These are phyloP conservation scores for Verticillium isaacii DNA, from an alignment of 2,329 filamentous ascomycete genomes.

Conservation along the genomic window DNA sequence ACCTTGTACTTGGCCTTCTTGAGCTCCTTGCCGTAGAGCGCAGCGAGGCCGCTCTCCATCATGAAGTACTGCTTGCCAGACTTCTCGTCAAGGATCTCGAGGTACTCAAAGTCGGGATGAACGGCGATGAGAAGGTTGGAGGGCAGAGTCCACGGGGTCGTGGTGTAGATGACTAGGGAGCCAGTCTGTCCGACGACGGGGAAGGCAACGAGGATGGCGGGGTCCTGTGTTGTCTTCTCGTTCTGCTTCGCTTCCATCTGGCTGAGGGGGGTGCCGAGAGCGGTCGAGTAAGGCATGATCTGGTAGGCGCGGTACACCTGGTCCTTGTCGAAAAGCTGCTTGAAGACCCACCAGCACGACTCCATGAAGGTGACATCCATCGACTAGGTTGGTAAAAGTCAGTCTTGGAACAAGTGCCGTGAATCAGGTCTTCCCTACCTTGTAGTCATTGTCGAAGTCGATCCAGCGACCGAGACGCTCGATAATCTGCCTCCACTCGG, in stretches of 20 bases:
- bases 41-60: slow-evolving; percentile 73
- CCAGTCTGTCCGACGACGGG: slow-evolving; percentile 65
- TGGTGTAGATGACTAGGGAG: slow-evolving; percentile 80
- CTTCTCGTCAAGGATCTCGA: slow-evolving; percentile 80
- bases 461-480: slow-evolving; percentile 92
- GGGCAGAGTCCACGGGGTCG: slow-evolving; percentile 80
- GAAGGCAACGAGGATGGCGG: slow-evolving; percentile 83
- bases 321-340: slow-evolving; percentile 84
- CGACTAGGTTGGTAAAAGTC: slow-evolving; percentile 48
- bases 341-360: slow-evolving; percentile 95
- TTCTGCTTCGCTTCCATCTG: slow-evolving; percentile 92
- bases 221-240: slow-evolving; percentile 89
- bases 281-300: slow-evolving; percentile 94
- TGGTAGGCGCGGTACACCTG: slow-evolving; percentile 85
- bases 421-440: slow-evolving; percentile 43
- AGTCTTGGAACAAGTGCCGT: slow-evolving; percentile 2
- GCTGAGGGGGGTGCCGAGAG: slow-evolving; percentile 42
- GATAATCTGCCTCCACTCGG: slow-evolving; percentile 84
- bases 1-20: slow-evolving; percentile 94
- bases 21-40: slow-evolving; percentile 79
- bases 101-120: slow-evolving; percentile 79
- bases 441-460: slow-evolving; percentile 97
- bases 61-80: slow-evolving; percentile 82
- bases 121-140: slow-evolving; percentile 74
- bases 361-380: slow-evolving; percentile 98